phyloP scores from a whole-genome alignment of 2,329 filamentous ascomycete genomes.

The Cytospora leucostoma region DNA sequence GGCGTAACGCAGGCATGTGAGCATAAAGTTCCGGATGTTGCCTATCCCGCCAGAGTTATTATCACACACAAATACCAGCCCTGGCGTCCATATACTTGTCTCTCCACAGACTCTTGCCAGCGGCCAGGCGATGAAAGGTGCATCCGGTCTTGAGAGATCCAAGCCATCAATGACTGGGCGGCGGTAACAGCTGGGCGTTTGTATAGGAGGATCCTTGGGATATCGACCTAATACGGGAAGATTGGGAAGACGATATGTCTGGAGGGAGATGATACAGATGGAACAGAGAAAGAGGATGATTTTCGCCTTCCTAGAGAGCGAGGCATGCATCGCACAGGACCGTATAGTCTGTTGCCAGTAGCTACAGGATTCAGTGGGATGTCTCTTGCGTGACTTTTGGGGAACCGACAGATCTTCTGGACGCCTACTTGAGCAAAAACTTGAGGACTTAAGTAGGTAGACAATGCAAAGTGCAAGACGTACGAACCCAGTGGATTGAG shows the following conservation, averaged over 20 bases:
- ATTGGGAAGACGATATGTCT: conserved; percentile 32
- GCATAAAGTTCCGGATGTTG: conserved; percentile 53
- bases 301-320: conserved; percentile 28
- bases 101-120: conserved; percentile 47
- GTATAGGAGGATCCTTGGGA: background rate
- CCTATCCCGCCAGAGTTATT: conserved; percentile 54
- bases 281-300: conserved; percentile 30
- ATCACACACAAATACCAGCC: conserved; percentile 50
- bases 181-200: conserved; percentile 3
- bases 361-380: background rate
- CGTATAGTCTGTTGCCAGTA: background rate
- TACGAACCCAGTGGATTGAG: background rate
- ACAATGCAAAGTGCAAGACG: background rate
- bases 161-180: conserved; percentile 29
- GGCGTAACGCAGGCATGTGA: conserved; percentile 52
- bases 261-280: conserved; percentile 33
- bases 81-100: conserved; percentile 42
- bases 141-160: conserved; percentile 43
- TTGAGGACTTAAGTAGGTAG: background rate
- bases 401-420: too few species aligned
- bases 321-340: conserved; percentile 13
- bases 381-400: too few species aligned
- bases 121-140: conserved; percentile 49
- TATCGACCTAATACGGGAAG: conserved; percentile 31
- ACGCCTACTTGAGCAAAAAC: too few species aligned